phyloP scores from a whole-genome alignment of 1,284 basidiomycete genomes.

The Melampsora americana region DNA sequence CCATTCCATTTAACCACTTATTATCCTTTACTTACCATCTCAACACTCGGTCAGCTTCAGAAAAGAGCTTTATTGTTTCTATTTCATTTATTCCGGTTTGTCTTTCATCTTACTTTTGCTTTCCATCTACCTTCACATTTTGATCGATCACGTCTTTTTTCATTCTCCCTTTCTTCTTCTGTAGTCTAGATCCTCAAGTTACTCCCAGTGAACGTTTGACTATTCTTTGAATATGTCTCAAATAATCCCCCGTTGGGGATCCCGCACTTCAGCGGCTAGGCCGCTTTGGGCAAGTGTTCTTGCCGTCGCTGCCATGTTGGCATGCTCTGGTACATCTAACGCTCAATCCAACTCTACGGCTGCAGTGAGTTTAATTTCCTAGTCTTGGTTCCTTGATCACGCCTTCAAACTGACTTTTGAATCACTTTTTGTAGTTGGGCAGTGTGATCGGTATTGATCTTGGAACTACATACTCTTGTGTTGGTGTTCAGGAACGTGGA shows the following conservation, averaged over 20 bases:
- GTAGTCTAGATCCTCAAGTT: neutral
- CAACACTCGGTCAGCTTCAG: neutral
- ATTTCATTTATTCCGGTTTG: neutral
- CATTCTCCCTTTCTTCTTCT: neutral
- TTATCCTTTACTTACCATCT: neutral
- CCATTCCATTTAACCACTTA: neutral
- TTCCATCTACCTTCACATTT: neutral
- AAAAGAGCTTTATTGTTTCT: neutral
- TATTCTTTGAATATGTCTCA: constrained; percentile 6
- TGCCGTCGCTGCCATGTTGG: neutral
- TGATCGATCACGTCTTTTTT: neutral
- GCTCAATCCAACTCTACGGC: constrained; percentile 1
- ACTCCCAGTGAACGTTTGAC: neutral
- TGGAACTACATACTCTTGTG: constrained; percentile 63
- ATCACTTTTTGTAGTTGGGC: constrained; percentile 22
- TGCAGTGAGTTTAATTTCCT: neutral
- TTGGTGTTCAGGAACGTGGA: constrained; percentile 81
- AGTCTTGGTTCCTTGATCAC: too few relatives aligned
- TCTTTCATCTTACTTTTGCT: neutral
- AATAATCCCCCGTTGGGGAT: neutral
- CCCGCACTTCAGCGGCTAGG: constrained; percentile 5
- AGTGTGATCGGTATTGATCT: constrained; percentile 59
- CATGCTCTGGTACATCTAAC: neutral
- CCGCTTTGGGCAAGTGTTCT: constrained; percentile 1
- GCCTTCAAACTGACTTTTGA: too few relatives aligned